Conservation (phyloP, 441 rosid species). For the Raphanus hybrid region DNA sequence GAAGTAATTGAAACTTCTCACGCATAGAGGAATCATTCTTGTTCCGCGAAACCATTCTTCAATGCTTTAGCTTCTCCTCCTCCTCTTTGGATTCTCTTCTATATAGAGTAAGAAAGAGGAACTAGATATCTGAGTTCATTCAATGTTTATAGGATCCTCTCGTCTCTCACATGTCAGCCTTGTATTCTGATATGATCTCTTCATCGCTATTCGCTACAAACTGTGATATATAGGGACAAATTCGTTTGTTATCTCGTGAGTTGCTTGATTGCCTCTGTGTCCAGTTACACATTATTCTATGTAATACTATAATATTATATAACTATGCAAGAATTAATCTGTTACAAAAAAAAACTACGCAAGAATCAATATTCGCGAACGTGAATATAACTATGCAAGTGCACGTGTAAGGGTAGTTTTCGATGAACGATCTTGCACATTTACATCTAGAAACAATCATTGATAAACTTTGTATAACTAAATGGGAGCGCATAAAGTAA, state of each 20-base stretch:
- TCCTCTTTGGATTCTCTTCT: conserved; percentile 4
- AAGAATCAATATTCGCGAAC: too few relatives aligned
- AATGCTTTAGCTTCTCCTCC: background rate
- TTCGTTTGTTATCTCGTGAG: conserved; percentile 41
- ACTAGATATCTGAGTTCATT: conserved; percentile 25
- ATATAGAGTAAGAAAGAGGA: background rate
- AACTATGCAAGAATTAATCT: background rate
- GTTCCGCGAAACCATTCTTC: conserved; percentile 58
- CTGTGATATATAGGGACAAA: conserved; percentile 43
- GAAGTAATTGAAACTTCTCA: conserved; percentile 58
- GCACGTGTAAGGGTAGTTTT: conserved; percentile 13
- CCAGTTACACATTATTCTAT: conserved; percentile 31
- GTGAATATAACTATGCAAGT: background rate
- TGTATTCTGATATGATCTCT: conserved; percentile 25
- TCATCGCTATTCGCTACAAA: conserved; percentile 16
- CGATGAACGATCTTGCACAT: conserved; percentile 5
- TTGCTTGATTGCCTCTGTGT: conserved; percentile 35
- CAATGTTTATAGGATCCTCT: conserved; percentile 42
- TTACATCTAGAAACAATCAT: background rate
- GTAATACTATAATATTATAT: background rate
- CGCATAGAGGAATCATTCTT: conserved; percentile 50
- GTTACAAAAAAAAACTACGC: too few relatives aligned
- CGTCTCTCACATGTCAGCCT: conserved; percentile 49
- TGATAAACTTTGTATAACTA: conserved; percentile 14
- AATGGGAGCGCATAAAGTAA: background rate